Conservation (phyloP, 208 protist genomes). For the Acanthamoeba healyi region DNA sequence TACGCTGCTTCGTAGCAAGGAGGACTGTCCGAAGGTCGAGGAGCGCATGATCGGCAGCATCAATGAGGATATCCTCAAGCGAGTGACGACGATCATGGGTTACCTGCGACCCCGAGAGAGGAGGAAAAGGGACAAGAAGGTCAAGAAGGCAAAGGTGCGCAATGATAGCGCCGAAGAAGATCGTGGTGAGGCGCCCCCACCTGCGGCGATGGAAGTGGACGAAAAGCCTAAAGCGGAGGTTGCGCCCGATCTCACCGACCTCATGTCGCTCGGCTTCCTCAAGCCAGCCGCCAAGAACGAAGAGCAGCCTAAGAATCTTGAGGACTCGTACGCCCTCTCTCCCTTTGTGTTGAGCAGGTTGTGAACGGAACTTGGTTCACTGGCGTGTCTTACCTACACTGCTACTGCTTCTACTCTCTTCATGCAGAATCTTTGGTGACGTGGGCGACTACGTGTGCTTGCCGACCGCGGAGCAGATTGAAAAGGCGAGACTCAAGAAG, state of each 20-base stretch:
- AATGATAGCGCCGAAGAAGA: not conserved
- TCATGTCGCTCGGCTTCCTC: slow-evolving; percentile 21
- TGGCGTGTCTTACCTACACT: too few relatives aligned
- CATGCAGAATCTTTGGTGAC: slow-evolving; percentile 17
- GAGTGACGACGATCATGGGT: not conserved
- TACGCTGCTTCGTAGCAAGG: slow-evolving; percentile 41
- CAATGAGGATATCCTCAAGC: slow-evolving; percentile 20
- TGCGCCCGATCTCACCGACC: slow-evolving; percentile 18
- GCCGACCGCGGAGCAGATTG: not conserved
- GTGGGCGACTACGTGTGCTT: slow-evolving; percentile 50
- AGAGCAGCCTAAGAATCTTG: not conserved
- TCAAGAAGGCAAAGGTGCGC: not conserved
- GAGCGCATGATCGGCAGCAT: slow-evolving; percentile 22
- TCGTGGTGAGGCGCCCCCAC: not conserved
- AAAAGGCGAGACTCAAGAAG: not conserved
- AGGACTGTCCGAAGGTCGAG: slow-evolving; percentile 46
- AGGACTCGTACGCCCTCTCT: slow-evolving; percentile 24
- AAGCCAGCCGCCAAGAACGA: not conserved
- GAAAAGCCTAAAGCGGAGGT: not conserved
- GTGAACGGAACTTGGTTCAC: too few relatives aligned
- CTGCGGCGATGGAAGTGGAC: not conserved
- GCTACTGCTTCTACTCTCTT: too few relatives aligned
- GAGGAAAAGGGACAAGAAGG: slow-evolving; percentile 43
- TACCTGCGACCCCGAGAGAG: not conserved
- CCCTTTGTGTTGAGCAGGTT: not conserved